Conservation (phyloP, 257 asterid genomes). For the Jacaranda copaia region DNA sequence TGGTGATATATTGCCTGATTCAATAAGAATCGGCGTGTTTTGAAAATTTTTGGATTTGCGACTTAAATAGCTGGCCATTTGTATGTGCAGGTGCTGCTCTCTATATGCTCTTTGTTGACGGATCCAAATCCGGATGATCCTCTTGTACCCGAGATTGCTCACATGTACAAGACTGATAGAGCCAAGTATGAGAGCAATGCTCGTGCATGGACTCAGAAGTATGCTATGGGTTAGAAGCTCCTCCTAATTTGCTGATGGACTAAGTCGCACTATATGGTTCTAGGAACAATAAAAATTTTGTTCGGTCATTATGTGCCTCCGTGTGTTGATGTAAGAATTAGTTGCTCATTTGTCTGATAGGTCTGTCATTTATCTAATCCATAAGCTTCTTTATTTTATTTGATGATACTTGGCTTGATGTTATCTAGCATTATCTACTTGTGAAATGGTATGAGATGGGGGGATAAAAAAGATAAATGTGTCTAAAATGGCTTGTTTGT, state of each 20-base stretch:
- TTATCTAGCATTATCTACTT: not conserved
- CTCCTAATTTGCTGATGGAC: not conserved
- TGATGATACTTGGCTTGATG: not conserved
- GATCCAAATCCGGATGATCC: constrained; percentile 93
- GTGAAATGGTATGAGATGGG: not conserved
- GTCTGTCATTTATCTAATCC: not conserved
- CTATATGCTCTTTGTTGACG: constrained; percentile 80
- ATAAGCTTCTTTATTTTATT: constrained; percentile 6
- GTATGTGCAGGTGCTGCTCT: constrained; percentile 68
- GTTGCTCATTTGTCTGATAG: constrained; percentile 13
- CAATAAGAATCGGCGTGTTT: not conserved
- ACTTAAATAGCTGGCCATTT: too few relatives aligned
- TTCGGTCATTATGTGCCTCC: constrained; percentile 34
- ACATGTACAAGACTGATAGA: constrained; percentile 74
- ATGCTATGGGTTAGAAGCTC: constrained; percentile 68
- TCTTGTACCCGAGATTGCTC: constrained; percentile 86
- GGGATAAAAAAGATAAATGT: too few relatives aligned
- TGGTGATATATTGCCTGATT: not conserved
- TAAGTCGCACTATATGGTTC: constrained; percentile 29
- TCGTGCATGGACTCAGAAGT: constrained; percentile 84
- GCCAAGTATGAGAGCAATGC: constrained; percentile 78
- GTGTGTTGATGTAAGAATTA: constrained; percentile 21
- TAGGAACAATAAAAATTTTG: constrained; percentile 40
- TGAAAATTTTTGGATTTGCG: not conserved
- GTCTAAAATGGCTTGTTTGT: too few relatives aligned